phyloP scores from a whole-genome alignment of 2,329 filamentous ascomycete genomes.

The Beauveria sp. region DNA sequence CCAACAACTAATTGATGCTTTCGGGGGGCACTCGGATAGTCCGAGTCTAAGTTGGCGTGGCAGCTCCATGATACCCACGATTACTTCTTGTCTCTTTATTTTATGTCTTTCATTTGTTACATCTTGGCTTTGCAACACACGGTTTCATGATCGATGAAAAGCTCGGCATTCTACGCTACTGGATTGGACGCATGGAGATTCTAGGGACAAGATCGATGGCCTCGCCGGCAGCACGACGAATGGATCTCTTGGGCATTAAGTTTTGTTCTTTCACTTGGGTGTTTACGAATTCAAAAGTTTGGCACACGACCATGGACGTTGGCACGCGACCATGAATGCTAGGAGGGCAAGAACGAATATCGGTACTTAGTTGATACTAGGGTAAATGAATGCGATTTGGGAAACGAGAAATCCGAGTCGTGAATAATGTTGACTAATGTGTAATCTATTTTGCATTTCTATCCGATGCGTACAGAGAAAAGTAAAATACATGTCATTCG shows the following conservation, averaged over 20 bases:
- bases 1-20: constrained; percentile 55
- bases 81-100: constrained; percentile 20
- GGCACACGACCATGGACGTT: constrained; percentile 6
- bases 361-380: constrained; percentile 4
- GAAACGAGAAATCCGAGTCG: not conserved
- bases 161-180: constrained; percentile 5
- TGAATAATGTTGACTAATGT: not conserved
- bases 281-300: constrained; percentile 10
- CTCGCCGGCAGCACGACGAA: constrained; percentile 2
- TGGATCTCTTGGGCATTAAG: constrained; percentile 4
- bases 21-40: constrained; percentile 16
- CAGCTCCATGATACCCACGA: constrained; percentile 37
- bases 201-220: constrained; percentile 7
- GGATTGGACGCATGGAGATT: not conserved
- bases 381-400: constrained; percentile 5
- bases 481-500: not conserved
- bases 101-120: constrained; percentile 16
- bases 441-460: not conserved
- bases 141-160: constrained; percentile 9
- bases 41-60: constrained; percentile 27
- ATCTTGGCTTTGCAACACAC: constrained; percentile 5
- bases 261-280: constrained; percentile 7
- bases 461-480: not conserved
- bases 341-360: not conserved
- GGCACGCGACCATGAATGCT: constrained; percentile 1